A percentile compares a stretch with the other conserved stretches of the same genome.
Conservation (phyloP, 106 monocot species). For the Amphibolis antarctica region DNA sequence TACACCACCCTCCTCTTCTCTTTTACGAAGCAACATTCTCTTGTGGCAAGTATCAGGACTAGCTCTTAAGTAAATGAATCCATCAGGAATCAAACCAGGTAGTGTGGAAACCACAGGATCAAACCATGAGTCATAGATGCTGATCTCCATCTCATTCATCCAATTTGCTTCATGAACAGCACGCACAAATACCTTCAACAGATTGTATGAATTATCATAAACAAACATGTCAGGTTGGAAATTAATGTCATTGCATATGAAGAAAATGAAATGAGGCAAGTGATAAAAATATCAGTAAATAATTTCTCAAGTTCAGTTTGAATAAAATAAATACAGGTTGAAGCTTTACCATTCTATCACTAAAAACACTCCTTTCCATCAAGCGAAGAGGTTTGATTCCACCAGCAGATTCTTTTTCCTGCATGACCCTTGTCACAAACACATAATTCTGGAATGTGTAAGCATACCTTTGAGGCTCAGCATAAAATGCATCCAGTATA, state of each 20-base stretch:
- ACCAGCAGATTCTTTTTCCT: constrained; percentile 74
- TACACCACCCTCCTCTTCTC: constrained; percentile 83
- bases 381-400: constrained; percentile 85
- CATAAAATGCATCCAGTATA: constrained; percentile 94
- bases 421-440: constrained; percentile 96
- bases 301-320: no score
- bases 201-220: no score
- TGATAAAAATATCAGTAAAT: no score
- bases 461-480: constrained; percentile 93
- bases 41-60: constrained; percentile 97
- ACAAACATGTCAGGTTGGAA: no score
- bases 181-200: constrained; percentile 78
- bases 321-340: background rate
- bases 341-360: constrained; percentile 78
- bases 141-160: constrained; percentile 99
- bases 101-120: constrained; percentile 87
- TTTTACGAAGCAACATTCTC: constrained; percentile 78
- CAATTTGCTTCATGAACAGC: constrained; percentile 98
- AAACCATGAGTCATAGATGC: constrained; percentile 99
- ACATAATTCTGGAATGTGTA: constrained; percentile 99
- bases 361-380: constrained; percentile 98
- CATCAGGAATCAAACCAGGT: constrained; percentile 93
- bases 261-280: no score
- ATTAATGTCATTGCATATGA: no score
- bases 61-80: constrained; percentile 95